Evolutionary conservation across 2,329 filamentous ascomycete species (phyloP).

Genomic region (Coleophoma crateriformis): DNA sequence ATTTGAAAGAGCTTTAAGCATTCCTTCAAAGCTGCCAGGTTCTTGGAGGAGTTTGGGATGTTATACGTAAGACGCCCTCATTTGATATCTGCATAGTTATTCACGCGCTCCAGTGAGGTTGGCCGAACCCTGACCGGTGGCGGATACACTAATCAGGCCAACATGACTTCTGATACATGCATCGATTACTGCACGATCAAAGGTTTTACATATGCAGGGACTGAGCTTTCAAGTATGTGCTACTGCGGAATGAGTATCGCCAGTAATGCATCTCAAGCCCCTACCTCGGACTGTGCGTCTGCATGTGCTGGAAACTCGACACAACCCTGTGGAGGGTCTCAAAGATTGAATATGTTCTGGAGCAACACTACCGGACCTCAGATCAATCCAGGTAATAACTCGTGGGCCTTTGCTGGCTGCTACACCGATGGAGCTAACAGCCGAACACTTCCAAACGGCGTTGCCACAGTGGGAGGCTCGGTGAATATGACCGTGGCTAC

Average conservation of each 20-base stretch:
- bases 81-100: background rate
- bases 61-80: constrained; percentile 5
- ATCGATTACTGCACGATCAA: constrained; percentile 13
- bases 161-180: constrained; percentile 15
- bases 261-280: background rate
- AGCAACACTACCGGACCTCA: constrained; percentile 8
- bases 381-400: constrained; percentile 6
- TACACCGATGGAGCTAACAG: constrained; percentile 12
- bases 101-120: background rate
- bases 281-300: constrained; percentile 11
- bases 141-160: constrained; percentile 7
- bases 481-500: constrained; percentile 10
- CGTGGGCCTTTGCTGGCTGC: constrained; percentile 11
- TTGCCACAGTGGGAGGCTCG: constrained; percentile 6
- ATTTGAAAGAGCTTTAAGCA: constrained; percentile 6
- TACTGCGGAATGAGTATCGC: constrained; percentile 9
- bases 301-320: constrained; percentile 18
- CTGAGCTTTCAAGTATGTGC: constrained; percentile 15
- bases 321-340: constrained; percentile 25
- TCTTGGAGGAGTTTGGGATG: constrained; percentile 13
- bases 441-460: constrained; percentile 5
- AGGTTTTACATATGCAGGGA: constrained; percentile 18
- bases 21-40: constrained; percentile 9
- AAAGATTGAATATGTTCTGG: constrained; percentile 18
- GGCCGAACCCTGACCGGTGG: constrained; percentile 10